These are phyloP conservation scores for Rhynchospora breviuscula DNA, from an alignment of 176 grass and related monocot genomes.

Conservation along the genomic window DNA sequence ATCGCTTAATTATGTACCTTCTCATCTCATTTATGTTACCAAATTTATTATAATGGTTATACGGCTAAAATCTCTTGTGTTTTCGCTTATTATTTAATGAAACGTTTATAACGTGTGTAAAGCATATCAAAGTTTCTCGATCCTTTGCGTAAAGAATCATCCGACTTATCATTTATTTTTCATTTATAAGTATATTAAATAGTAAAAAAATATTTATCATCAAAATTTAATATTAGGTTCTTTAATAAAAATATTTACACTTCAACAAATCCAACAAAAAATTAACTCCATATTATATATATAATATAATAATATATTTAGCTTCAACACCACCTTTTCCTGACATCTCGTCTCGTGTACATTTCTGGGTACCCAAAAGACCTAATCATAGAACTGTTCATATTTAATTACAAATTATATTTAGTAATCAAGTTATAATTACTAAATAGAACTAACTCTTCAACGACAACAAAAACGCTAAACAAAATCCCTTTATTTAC, in stretches of 20 bases:
- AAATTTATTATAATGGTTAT: too few species aligned
- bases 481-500: not conserved
- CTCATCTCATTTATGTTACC: not conserved
- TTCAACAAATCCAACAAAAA: not conserved
- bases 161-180: too few species aligned
- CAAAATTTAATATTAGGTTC: too few species aligned
- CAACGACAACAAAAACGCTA: not conserved
- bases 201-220: too few species aligned
- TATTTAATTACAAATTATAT: not conserved
- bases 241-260: not conserved
- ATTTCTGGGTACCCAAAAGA: not conserved
- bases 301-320: not conserved
- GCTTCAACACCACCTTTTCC: not conserved
- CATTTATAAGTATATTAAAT: too few species aligned
- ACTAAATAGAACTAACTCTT: not conserved
- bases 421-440: not conserved
- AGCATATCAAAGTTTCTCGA: too few species aligned
- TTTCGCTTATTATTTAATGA: too few species aligned
- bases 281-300: too few species aligned
- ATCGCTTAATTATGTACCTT: not conserved
- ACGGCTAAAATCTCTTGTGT: too few species aligned
- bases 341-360: not conserved
- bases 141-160: too few species aligned
- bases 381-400: not conserved
- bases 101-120: too few species aligned